Conservation (phyloP, 495 filamentous ascomycete genomes). For the Durotheca rogersii region DNA sequence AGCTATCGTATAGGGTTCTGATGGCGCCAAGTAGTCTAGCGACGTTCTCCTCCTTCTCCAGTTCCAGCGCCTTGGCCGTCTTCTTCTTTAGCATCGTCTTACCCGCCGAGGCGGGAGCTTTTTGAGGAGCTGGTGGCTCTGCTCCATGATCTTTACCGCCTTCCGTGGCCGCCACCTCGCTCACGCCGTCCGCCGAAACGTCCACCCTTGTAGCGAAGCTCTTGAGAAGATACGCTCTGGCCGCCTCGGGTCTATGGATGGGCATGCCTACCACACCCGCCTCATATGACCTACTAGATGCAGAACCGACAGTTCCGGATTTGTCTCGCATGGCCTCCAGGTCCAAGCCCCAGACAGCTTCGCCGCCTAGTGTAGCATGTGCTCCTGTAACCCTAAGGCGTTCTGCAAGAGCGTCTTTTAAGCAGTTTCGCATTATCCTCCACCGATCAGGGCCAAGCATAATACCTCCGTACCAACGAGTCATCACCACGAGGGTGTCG, state of each 20-base stretch:
- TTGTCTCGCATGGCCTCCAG: conserved; percentile 60
- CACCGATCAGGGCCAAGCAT: conserved; percentile 80
- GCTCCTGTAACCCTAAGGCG: conserved; percentile 44
- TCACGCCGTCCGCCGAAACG: not conserved
- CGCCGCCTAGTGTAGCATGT: conserved; percentile 43
- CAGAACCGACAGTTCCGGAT: conserved; percentile 24
- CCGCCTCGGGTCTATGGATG: conserved; percentile 66
- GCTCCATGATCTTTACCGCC: not conserved
- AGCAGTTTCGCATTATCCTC: conserved; percentile 55
- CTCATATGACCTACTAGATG: conserved; percentile 32
- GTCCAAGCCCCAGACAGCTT: conserved; percentile 77
- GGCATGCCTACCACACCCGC: conserved; percentile 52
- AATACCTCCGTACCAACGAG: conserved; percentile 89
- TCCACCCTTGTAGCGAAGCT: conserved; percentile 51
- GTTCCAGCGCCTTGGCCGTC: conserved; percentile 44
- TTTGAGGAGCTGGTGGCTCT: conserved; percentile 5
- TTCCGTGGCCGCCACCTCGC: not conserved
- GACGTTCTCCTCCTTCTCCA: conserved; percentile 66
- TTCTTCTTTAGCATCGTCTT: conserved; percentile 40
- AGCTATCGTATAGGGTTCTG: conserved; percentile 68
- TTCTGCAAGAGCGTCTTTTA: conserved; percentile 49
- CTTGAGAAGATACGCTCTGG: conserved; percentile 59
- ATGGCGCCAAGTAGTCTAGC: conserved; percentile 64
- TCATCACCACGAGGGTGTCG: conserved; percentile 84
- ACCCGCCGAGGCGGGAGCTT: not conserved